Evolutionary conservation across 495 filamentous ascomycete genomes (phyloP), one percentile per base, ranked within the genome.

Genomic region (Immersiella caudata): DNA sequence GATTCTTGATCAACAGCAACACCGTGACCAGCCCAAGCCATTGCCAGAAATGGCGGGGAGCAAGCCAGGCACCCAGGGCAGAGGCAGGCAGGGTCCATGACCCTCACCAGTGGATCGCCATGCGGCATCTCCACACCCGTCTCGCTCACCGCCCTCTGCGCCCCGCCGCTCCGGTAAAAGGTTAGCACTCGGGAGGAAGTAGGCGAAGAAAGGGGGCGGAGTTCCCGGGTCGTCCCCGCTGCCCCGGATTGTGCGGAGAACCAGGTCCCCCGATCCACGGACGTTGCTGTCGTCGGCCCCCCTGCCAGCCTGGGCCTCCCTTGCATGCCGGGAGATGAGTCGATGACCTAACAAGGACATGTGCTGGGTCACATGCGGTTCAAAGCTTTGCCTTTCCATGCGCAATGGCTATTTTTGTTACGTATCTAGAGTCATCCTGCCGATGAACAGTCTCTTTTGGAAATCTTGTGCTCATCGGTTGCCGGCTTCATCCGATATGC

Each of bases 321-420:
- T 57, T 57, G 54, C 54, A 57, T 33, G 14, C 11, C 12, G 22
- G 54, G 54, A 57, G 54, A 57, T 57, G 54, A 57, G 54, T 27
- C 54, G 40, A 46, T 57, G 26, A 27, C 21, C 22, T 21, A 57
- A 57, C 20, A 57, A 57, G 21, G 12, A 57, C 22, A 57, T 14
- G 26, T 57, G 22, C 26, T 24, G 54, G 54, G 54, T 57, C 54
- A 57, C 54, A 57, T 57, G 54, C 11, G 20, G 6, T 25, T 25
- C 54, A 16, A 18, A 57, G 22, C 54, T 57, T 57, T 57, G 22
- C 11, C 54, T 26, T 14, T 57, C 12, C 22, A 20, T 57, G 26
- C 22, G 22, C 54, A 16, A 25, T 21, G 21, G 40, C 40, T 46
- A 12, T 46, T 46, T 2, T 46, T 46, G 16, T 46, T 46, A 46